Evolutionary conservation across 2,329 filamentous ascomycete genomes (phyloP), one percentile per base, ranked within the genome.

Genomic region (Penicillium thymicola): DNA sequence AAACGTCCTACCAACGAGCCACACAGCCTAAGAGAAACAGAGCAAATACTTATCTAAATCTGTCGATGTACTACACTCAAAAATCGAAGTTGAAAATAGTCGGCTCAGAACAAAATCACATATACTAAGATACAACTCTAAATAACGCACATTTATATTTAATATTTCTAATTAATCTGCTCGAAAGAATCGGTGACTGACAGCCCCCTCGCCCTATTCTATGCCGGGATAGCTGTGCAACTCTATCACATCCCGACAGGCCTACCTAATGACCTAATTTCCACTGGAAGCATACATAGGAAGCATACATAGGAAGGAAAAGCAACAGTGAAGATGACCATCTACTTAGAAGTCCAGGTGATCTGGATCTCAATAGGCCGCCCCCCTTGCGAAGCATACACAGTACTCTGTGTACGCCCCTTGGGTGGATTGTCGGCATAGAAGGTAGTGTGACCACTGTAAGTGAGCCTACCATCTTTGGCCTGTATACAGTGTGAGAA

Each of bases 361-460:
- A 76, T 71, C 34, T 67, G 63, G 25, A 76, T 50, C 40, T 73
- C 65, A 49, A 76, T 64, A 2, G 64, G 65, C 55, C 75, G 73
- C 2, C 65, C 64, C 21, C 53, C 69, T 32, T 65, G 51, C 2
- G 72, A 69, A 34, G 66, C 66, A 48, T 68, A 76, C 34, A 76
- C 57, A 37, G 63, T 62, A 57, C 72, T 75, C 47, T 75, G 69
- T 5, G 65, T 65, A 13, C 59, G 62, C 4, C 72, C 72, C 54
- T 72, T 74, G 36, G 73, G 73, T 14, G 67, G 63, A 38, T 72
- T 71, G 36, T 75, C 72, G 7, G 73, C 72, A 55, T 68, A 75
- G 57, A 76, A 76, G 16, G 65, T 70, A 5, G 70, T 72, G 53
- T 70, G 73, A 38, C 65, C 70, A 16, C 63, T 50, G 47, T 72